Evolutionary conservation across 2,329 filamentous ascomycete species (phyloP), one percentile per base, ranked within the genome.

Genomic region (Paramyrothecium roridum): DNA sequence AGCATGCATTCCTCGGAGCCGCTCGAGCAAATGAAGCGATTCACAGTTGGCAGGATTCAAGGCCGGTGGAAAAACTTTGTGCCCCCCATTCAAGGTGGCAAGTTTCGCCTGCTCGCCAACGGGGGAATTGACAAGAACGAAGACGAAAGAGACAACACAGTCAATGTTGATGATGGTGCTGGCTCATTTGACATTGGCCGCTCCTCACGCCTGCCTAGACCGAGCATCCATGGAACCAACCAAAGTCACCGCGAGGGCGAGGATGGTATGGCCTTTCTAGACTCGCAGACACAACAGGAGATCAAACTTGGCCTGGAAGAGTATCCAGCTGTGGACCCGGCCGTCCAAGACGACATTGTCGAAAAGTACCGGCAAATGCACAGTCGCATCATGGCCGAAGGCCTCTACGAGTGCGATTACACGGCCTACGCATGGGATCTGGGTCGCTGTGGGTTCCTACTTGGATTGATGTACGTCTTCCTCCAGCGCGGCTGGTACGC

Each of bases 11-110:
- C 93, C 1, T 63, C 77, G 45, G 89, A 93, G 67, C 87, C 95
- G 17, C 85, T 84, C 63, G 72, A 85, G 56, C 84, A 84, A 63
- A 97, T 97, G 91, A 74, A 84, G 57, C 84, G 83, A 59, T 98
- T 93, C 69, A 86, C 90, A 60, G 91, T 98, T 65, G 95, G 95
- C 48, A 83, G 81, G 59, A 84, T 96, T 56, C 83, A 95, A 67
- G 90, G 91, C 30, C 78, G 77, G 58, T 99, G 95, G 95, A 76
- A 78, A 58, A 97, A 97, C 71, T 96, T 97, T 68, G 66, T 90
- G 8, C 93, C 95, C 3, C 93, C 95, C 1, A 93, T 98, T 52
- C 93, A 98, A 72, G 93, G 92, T 55, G 93, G 93, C 47, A 80
- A 80, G 56, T 96, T 93, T 71, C 82, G 87, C 61, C 73, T 75